These are phyloP conservation scores for Eutypa lata DNA, from an alignment of 2,329 filamentous ascomycete genomes.

Conservation along the genomic window DNA sequence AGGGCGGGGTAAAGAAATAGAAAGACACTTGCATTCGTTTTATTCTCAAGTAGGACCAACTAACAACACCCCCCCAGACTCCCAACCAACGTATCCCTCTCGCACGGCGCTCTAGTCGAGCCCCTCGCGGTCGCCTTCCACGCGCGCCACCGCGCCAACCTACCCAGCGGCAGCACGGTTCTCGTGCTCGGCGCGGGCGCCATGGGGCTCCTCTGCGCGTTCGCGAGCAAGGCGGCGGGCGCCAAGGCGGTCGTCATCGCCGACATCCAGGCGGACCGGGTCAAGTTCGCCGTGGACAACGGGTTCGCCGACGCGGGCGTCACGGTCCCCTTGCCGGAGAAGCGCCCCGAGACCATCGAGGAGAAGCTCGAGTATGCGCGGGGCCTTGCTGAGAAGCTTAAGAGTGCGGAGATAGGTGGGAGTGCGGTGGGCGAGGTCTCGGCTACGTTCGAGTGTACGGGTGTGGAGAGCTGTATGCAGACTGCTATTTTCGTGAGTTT, in stretches of 20 bases:
- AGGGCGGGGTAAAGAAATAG: background rate
- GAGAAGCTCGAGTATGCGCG: constrained; percentile 52
- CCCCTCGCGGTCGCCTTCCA: constrained; percentile 60
- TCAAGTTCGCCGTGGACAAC: constrained; percentile 54
- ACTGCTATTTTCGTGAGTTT: constrained; percentile 63
- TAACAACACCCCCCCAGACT: constrained; percentile 34
- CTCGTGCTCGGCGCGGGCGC: constrained; percentile 60
- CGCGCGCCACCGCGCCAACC: constrained; percentile 44
- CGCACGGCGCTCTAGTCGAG: constrained; percentile 56
- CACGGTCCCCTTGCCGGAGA: constrained; percentile 41
- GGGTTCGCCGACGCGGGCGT: constrained; percentile 54
- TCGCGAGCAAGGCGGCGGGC: constrained; percentile 50
- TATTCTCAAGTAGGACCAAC: no score
- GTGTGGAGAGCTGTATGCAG: constrained; percentile 73
- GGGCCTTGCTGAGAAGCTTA: constrained; percentile 44
- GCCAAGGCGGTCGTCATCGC: constrained; percentile 48
- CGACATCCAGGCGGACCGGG: constrained; percentile 54
- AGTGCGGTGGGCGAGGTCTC: constrained; percentile 60
- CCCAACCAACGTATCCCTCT: constrained; percentile 44
- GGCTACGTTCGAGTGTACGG: constrained; percentile 74
- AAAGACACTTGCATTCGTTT: no score
- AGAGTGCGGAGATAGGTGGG: constrained; percentile 29
- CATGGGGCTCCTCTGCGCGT: constrained; percentile 57
- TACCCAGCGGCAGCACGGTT: constrained; percentile 39
- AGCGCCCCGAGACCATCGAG: constrained; percentile 45